Conservation (phyloP, 768 basidiomycete species). For the Suillus americanus region DNA sequence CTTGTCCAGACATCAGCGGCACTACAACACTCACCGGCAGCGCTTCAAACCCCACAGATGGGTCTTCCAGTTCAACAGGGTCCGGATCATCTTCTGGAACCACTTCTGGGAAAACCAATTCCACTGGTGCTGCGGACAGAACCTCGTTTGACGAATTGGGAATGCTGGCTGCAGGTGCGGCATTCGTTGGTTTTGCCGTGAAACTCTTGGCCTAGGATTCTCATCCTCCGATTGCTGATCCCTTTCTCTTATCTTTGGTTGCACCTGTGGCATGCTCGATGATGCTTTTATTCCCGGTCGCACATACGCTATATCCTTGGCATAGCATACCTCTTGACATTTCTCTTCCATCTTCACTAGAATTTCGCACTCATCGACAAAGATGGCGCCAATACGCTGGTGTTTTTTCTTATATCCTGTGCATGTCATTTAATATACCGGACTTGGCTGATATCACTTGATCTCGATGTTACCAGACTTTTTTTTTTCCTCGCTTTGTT, state of each 20-base stretch:
- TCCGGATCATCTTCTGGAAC: conserved; percentile 1
- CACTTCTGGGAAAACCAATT: background rate
- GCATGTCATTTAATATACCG: background rate
- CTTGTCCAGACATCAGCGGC: conserved; percentile 22
- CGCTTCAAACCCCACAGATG: conserved; percentile 1
- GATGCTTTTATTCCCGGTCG: background rate
- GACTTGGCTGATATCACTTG: background rate
- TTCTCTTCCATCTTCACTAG: background rate
- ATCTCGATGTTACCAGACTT: background rate
- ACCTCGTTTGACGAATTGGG: conserved; percentile 9
- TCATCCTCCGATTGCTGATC: background rate
- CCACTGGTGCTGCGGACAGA: conserved; percentile 4
- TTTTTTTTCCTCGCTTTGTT: background rate
- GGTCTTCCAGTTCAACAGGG: conserved; percentile 8
- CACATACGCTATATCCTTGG: background rate
- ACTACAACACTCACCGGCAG: conserved; percentile 20
- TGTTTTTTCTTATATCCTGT: background rate
- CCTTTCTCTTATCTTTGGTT: too few relatives aligned
- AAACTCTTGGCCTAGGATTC: conserved; percentile 19
- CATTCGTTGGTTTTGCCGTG: conserved; percentile 15
- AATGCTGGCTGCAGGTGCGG: conserved; percentile 15
- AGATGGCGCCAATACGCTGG: background rate
- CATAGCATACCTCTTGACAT: background rate
- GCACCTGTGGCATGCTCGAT: background rate
- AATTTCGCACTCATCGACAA: background rate